Evolutionary conservation across 139 green algal genomes (phyloP).

Genomic region (Spirogloea muscicola): DNA sequence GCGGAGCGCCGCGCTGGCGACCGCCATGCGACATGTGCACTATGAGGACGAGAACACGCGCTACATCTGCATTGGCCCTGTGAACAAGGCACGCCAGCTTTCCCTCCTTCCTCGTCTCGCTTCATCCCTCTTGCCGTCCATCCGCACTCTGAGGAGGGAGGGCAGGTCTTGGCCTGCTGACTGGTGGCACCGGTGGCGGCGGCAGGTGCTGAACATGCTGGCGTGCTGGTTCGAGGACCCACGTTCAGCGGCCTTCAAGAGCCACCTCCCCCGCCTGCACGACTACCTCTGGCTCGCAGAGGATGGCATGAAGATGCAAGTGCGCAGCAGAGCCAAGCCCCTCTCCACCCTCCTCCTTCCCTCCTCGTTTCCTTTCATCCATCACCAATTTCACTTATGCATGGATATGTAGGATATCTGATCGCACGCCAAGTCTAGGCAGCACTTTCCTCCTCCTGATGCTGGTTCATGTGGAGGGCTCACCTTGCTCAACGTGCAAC

Average conservation of each 20-base stretch:
- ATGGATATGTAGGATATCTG: too few species aligned
- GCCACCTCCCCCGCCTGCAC: slow-evolving; percentile 71
- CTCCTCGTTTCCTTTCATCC: too few species aligned
- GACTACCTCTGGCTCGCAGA: slow-evolving; percentile 99
- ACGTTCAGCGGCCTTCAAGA: slow-evolving; percentile 69
- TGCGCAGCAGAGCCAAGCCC: too few species aligned
- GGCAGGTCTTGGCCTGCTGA: too few species aligned
- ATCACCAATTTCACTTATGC: too few species aligned
- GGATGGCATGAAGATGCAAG: slow-evolving; percentile 90
- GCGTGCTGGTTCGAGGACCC: slow-evolving; percentile 92
- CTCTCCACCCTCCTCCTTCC: too few species aligned
- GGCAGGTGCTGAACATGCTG: slow-evolving; percentile 88
- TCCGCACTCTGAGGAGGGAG: too few species aligned
- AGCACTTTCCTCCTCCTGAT: neutral
- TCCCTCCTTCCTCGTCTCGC: slow-evolving; percentile 15
- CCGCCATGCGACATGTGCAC: slow-evolving; percentile 89
- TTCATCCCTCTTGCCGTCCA: too few species aligned
- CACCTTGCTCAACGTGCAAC: neutral
- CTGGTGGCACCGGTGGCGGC: too few species aligned
- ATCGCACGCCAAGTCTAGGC: too few species aligned
- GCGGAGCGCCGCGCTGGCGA: slow-evolving; percentile 65
- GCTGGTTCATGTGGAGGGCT: neutral
- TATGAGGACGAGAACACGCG: slow-evolving; percentile 99
- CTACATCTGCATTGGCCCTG: slow-evolving; percentile 94
- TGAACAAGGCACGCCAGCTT: slow-evolving; percentile 83